These are phyloP conservation scores for Cordyceps cateniannulata DNA, from an alignment of 2,329 filamentous ascomycete species.

Conservation along the genomic window DNA sequence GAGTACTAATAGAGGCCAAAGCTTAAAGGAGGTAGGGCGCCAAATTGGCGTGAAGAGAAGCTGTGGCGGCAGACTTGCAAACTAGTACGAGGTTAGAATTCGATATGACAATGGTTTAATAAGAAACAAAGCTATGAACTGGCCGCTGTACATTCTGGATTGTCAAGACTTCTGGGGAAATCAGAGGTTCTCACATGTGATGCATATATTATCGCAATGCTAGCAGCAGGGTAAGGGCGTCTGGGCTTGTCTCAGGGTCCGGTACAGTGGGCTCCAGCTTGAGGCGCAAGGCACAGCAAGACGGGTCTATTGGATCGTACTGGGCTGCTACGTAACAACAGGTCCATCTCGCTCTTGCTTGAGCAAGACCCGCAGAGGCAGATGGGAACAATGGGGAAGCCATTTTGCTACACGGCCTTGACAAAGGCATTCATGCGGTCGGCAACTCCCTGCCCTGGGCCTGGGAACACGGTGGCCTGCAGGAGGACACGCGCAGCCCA, in stretches of 20 bases:
- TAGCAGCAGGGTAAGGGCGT: neutral
- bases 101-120: too few species aligned
- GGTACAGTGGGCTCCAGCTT: neutral
- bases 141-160: too few species aligned
- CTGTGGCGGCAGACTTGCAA: too few species aligned
- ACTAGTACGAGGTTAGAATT: too few species aligned
- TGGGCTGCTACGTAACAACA: too few species aligned
- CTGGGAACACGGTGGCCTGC: neutral
- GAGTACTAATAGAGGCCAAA: too few species aligned
- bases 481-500: neutral
- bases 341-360: neutral
- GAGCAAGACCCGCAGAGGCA: neutral
- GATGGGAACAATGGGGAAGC: neutral
- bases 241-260: neutral
- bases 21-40: too few species aligned
- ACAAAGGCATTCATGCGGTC: neutral
- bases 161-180: too few species aligned
- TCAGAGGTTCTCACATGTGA: too few species aligned
- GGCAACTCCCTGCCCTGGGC: neutral
- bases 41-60: too few species aligned
- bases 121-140: too few species aligned
- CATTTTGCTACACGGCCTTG: neutral
- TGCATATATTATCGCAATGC: too few species aligned
- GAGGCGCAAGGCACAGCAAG: neutral
- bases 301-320: neutral